These are phyloP conservation scores for Dryadomyces quercivorus DNA, from an alignment of 2,329 filamentous ascomycete species.

Conservation along the genomic window DNA sequence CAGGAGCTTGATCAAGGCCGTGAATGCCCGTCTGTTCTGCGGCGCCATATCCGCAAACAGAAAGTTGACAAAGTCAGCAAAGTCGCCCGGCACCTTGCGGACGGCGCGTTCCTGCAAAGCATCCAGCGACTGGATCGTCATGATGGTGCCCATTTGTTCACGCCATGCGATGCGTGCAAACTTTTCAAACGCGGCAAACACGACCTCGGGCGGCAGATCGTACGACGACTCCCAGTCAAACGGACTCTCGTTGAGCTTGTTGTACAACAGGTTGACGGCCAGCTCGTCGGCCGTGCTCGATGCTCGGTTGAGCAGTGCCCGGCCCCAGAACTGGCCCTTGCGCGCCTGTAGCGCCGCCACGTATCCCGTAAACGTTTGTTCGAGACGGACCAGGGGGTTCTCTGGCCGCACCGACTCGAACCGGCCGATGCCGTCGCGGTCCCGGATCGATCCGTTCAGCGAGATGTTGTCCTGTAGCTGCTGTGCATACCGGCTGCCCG, in stretches of 20 bases:
- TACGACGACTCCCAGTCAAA: slow-evolving; percentile 63
- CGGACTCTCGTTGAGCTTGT: slow-evolving; percentile 72
- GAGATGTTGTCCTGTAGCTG: slow-evolving; percentile 24
- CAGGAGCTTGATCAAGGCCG: slow-evolving; percentile 71
- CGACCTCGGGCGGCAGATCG: slow-evolving; percentile 67
- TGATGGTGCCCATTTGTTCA: slow-evolving; percentile 75
- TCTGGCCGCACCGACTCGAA: slow-evolving; percentile 42
- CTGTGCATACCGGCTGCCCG: neutral
- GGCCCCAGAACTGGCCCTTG: slow-evolving; percentile 77
- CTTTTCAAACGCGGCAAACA: slow-evolving; percentile 89
- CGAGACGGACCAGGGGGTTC: slow-evolving; percentile 60
- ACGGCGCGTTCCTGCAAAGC: slow-evolving; percentile 59
- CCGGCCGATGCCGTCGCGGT: slow-evolving; percentile 28
- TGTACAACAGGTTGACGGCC: slow-evolving; percentile 80
- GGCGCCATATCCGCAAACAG: slow-evolving; percentile 55
- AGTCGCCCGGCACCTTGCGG: slow-evolving; percentile 59
- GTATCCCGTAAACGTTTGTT: slow-evolving; percentile 77
- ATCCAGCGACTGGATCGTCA: slow-evolving; percentile 58
- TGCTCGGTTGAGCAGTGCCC: slow-evolving; percentile 55
- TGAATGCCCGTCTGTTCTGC: slow-evolving; percentile 65
- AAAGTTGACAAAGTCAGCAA: slow-evolving; percentile 54
- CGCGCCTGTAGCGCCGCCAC: slow-evolving; percentile 70
- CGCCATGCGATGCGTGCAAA: slow-evolving; percentile 82
- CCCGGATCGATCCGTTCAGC: slow-evolving; percentile 41
- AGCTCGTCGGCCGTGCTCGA: slow-evolving; percentile 57